Evolutionary conservation across 495 filamentous ascomycete species (phyloP).

Genomic region (Aspergillus conjunctus): DNA sequence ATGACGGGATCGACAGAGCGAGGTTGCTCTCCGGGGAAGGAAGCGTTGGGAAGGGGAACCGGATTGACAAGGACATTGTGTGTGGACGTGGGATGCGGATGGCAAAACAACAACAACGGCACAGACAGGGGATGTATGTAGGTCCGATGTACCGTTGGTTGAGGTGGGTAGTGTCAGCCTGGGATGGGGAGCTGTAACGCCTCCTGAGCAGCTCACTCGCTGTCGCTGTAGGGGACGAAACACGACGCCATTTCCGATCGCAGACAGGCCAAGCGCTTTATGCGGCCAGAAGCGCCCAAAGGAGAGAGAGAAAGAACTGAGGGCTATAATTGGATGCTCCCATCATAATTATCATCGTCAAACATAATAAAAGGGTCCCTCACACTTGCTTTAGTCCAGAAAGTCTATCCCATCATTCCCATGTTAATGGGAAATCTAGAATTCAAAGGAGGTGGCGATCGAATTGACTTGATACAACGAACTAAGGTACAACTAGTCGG

Average conservation of each 20-base stretch:
- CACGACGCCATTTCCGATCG: constrained; percentile 23
- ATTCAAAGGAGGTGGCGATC: not conserved
- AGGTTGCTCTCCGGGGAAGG: constrained; percentile 10
- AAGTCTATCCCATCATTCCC: too few species aligned
- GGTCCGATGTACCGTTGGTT: constrained; percentile 5
- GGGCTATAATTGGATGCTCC: not conserved
- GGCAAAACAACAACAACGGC: constrained; percentile 14
- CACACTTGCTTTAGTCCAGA: too few species aligned
- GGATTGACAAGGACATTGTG: constrained; percentile 20
- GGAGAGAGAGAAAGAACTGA: constrained; percentile 3
- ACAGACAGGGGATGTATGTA: not conserved
- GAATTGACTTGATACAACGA: not conserved
- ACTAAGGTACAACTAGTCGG: not conserved
- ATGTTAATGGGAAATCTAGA: too few species aligned
- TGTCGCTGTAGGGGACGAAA: not conserved
- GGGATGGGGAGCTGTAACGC: not conserved
- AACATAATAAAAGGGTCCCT: not conserved
- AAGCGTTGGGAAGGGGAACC: constrained; percentile 13
- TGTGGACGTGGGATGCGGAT: constrained; percentile 17
- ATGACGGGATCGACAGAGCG: constrained; percentile 24
- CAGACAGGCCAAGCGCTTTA: constrained; percentile 19
- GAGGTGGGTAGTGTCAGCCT: constrained; percentile 12
- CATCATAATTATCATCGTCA: not conserved
- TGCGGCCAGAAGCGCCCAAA: constrained; percentile 19
- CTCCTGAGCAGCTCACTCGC: too few species aligned